phyloP scores from a whole-genome alignment of 2,329 filamentous ascomycete genomes.

The Cladosporium oxysporum region DNA sequence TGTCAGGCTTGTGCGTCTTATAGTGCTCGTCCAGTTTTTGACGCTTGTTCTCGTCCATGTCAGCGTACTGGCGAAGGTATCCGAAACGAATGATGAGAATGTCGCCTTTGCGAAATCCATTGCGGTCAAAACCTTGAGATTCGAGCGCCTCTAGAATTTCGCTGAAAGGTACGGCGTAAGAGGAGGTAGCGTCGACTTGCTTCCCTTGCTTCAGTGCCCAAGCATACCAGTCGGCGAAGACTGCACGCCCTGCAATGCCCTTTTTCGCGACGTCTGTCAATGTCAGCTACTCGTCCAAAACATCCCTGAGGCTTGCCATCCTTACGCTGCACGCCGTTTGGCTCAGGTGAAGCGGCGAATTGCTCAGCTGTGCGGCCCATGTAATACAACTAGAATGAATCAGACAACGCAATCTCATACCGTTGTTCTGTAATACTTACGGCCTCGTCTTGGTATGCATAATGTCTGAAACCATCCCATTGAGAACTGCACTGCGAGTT shows the following conservation, averaged over 20 bases:
- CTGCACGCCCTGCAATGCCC: constrained; percentile 3
- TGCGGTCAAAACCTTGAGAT: background rate
- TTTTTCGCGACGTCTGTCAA: background rate
- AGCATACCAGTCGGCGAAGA: constrained; percentile 6
- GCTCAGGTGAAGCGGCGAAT: background rate
- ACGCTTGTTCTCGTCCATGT: constrained; percentile 2
- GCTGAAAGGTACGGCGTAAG: background rate
- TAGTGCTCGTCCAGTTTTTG: background rate
- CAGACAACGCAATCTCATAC: background rate
- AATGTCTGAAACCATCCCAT: constrained; percentile 58
- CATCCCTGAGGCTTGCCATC: background rate
- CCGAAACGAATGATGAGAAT: constrained; percentile 23
- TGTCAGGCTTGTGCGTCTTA: constrained; percentile 6
- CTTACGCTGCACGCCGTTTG: constrained; percentile 8
- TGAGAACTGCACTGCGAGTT: constrained; percentile 33
- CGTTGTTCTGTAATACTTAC: background rate
- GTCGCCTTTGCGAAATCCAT: constrained; percentile 20
- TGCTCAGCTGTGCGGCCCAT: constrained; percentile 5
- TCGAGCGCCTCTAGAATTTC: background rate
- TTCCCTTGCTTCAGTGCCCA: constrained; percentile 2
- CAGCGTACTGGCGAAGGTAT: constrained; percentile 23
- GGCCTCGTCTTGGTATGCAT: constrained; percentile 51
- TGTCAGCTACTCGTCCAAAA: background rate
- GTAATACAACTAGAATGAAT: constrained; percentile 28
- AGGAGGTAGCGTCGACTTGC: background rate